These are phyloP conservation scores for Aspergillus quadrilineatus DNA, from an alignment of 2,329 filamentous ascomycete genomes.

Conservation along the genomic window DNA sequence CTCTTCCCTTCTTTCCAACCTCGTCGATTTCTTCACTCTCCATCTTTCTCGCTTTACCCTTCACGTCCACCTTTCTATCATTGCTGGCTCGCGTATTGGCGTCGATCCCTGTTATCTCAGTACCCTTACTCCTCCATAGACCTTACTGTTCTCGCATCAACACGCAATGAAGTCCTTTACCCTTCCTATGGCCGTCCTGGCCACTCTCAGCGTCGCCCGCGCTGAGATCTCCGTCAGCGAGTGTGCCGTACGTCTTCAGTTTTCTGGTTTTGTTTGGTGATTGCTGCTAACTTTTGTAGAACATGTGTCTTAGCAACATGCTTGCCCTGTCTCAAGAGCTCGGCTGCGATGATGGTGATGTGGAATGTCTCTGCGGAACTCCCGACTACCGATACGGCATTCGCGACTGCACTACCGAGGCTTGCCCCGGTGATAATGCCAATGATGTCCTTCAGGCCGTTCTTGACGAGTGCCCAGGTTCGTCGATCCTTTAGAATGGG, in stretches of 20 bases:
- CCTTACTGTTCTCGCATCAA: slow-evolving; percentile 1
- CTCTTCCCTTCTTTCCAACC: background rate
- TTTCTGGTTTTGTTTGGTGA: background rate
- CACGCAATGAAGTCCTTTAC: slow-evolving; percentile 36
- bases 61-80: background rate
- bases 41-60: background rate
- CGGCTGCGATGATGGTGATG: slow-evolving; percentile 41
- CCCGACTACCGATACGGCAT: slow-evolving; percentile 46
- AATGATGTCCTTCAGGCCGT: slow-evolving; percentile 34
- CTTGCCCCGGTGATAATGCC: slow-evolving; percentile 43
- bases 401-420: slow-evolving; percentile 47
- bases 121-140: slow-evolving; percentile 4
- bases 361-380: slow-evolving; percentile 42
- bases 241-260: slow-evolving; percentile 31
- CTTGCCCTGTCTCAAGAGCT: slow-evolving; percentile 38
- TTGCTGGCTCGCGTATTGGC: background rate
- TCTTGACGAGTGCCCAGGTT: slow-evolving; percentile 36
- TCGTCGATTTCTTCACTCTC: slow-evolving; percentile 11
- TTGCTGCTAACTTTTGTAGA: slow-evolving; percentile 29
- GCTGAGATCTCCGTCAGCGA: slow-evolving; percentile 29
- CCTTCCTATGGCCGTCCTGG: slow-evolving; percentile 31
- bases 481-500: slow-evolving; percentile 1
- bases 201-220: slow-evolving; percentile 25
- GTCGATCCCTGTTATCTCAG: background rate
- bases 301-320: slow-evolving; percentile 49